phyloP scores from a whole-genome alignment of 2,329 filamentous ascomycete genomes.

The Penicillium psychrosexuale region DNA sequence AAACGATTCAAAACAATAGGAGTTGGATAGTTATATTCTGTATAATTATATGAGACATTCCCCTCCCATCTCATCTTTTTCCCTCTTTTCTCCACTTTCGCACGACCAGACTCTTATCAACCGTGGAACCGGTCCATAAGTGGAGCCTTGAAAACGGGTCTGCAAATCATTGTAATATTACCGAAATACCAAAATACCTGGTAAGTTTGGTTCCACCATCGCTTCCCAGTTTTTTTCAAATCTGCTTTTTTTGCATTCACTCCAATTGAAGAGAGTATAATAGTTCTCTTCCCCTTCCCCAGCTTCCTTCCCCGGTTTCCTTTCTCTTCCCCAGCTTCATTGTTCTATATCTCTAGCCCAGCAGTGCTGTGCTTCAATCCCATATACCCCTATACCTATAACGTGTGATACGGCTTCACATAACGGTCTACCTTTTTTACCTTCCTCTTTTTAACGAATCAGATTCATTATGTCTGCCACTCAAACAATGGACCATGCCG shows the following conservation, averaged over 20 bases:
- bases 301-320: neutral
- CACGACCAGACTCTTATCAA: neutral
- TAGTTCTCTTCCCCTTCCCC: slow-evolving; percentile 13
- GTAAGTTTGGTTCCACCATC: slow-evolving; percentile 16
- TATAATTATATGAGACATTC: neutral
- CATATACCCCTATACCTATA: slow-evolving; percentile 8
- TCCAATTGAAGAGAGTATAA: slow-evolving; percentile 14
- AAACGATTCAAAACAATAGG: too few species aligned
- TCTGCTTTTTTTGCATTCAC: too few species aligned
- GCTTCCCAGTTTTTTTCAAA: too few species aligned
- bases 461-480: slow-evolving; percentile 27
- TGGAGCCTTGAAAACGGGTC: slow-evolving; percentile 10
- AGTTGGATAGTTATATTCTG: neutral
- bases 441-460: neutral
- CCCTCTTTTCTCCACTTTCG: slow-evolving; percentile 11
- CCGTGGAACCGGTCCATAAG: slow-evolving; percentile 4
- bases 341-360: slow-evolving; percentile 7
- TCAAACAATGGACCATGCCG: slow-evolving; percentile 20
- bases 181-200: neutral
- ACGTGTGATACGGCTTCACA: slow-evolving; percentile 20
- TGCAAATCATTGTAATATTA: slow-evolving; percentile 21
- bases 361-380: slow-evolving; percentile 28
- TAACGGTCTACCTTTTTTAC: neutral
- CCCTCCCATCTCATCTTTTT: neutral
- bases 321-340: slow-evolving; percentile 7